Evolutionary conservation across 805 yeast species (phyloP), one percentile per base, ranked within the genome.

Genomic region (Suhomyces prunicola): DNA sequence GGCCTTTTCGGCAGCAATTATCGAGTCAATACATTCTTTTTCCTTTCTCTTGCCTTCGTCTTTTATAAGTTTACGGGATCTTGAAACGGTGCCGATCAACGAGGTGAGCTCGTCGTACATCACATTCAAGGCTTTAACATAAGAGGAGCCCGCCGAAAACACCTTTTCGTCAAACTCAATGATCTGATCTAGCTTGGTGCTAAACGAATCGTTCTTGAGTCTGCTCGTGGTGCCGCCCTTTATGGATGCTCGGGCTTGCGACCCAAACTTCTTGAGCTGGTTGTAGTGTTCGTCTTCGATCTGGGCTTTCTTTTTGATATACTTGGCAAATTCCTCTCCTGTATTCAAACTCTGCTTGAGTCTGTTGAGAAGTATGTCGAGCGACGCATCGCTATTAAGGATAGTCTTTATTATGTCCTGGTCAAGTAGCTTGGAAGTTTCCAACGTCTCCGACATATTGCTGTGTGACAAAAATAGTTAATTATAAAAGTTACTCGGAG

Each of bases 91-190:
- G 17, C 82, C 77, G 15, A 88, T 77, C 56, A 94, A 76, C 0
- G 96, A 85, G 12, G 75, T 69, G 54, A 94, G 73, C 68, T 94
- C 97, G 61, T 89, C 96, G 62, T 85, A 83, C 90, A 94, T 94
- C 39, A 84, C 85, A 59, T 83, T 86, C 63, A 94, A 74, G 1
- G 94, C 91, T 47, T 84, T 84, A 33, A 89, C 87, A 70, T 85
- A 92, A 6, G 92, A 84, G 41, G 80, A 76, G 13, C 91, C 89
- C 12, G 90, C 96, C 12, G 81, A 78, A 52, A 63, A 68, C 44
- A 89, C 70, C 57, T 85, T 84, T 56, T 92, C 97, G 68, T 92
- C 97, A 59, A 86, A 83, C 56, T 81, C 84, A 50, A 92, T 76
- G 35, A 92, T 79, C 57, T 81, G 80, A 56, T 87, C 90, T 51